These are phyloP conservation scores for Russula sp. DNA, from an alignment of 768 basidiomycete species.

Conservation along the genomic window DNA sequence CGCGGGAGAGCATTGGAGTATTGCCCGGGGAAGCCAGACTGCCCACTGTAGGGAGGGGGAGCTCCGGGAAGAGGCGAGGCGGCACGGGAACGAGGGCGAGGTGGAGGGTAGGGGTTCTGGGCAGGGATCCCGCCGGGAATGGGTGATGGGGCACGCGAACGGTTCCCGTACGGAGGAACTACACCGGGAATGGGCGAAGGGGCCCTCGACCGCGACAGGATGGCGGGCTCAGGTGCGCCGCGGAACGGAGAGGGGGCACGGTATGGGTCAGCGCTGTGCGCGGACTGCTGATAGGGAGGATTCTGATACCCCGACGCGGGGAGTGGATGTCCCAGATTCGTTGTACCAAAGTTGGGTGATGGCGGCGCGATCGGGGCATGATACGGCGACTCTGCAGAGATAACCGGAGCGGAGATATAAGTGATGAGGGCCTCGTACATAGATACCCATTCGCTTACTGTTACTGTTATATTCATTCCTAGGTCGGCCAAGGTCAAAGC, in stretches of 20 bases:
- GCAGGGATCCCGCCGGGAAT: neutral
- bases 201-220: conserved; percentile 36
- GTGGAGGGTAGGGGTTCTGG: conserved; percentile 9
- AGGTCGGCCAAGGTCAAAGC: conserved; percentile 11
- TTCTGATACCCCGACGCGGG: conserved; percentile 9
- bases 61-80: conserved; percentile 17
- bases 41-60: conserved; percentile 17
- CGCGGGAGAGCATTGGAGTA: conserved; percentile 9
- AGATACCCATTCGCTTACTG: conserved; percentile 17
- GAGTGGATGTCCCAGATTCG: conserved; percentile 14
- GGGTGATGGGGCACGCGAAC: conserved; percentile 20
- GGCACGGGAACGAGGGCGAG: conserved; percentile 18
- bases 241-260: conserved; percentile 32
- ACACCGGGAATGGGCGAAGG: conserved; percentile 47
- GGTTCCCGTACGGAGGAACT: conserved; percentile 14
- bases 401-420: conserved; percentile 23
- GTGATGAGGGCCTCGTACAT: conserved; percentile 21
- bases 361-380: conserved; percentile 15
- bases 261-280: conserved; percentile 10
- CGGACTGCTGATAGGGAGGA: conserved; percentile 3
- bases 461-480: conserved; percentile 19
- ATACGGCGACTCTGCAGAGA: conserved; percentile 22
- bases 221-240: conserved; percentile 32
- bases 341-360: conserved; percentile 5
- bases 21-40: conserved; percentile 2